Conservation (phyloP, 805 yeast genomes). For the Teunomyces gatunensis region DNA sequence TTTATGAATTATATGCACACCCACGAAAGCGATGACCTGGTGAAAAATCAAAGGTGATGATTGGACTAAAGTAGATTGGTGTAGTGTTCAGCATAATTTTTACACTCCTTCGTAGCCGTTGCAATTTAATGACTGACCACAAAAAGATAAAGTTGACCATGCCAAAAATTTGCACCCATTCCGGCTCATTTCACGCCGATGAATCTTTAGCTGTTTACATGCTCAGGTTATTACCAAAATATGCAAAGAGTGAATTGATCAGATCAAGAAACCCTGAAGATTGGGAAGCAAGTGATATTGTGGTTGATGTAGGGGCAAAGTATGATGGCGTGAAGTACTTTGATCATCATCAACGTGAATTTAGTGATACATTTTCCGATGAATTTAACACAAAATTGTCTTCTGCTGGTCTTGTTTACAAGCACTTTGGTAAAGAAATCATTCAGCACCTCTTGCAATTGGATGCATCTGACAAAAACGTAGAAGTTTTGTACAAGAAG, state of each 20-base stretch:
- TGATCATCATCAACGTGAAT: slow-evolving; percentile 97
- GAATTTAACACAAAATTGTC: slow-evolving; percentile 74
- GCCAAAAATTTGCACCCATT: slow-evolving; percentile 79
- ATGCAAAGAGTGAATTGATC: slow-evolving; percentile 59
- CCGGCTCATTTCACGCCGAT: slow-evolving; percentile 96
- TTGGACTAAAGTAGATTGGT: neutral
- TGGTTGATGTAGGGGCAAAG: slow-evolving; percentile 91
- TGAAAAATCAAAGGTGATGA: neutral
- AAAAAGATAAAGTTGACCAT: slow-evolving; percentile 21
- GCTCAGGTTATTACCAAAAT: slow-evolving; percentile 71
- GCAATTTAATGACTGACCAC: slow-evolving; percentile 16
- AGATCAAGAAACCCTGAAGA: slow-evolving; percentile 81
- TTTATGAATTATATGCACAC: neutral
- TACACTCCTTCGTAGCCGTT: slow-evolving; percentile 7
- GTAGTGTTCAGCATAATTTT: neutral
- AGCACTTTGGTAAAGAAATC: slow-evolving; percentile 75
- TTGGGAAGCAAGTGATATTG: slow-evolving; percentile 87
- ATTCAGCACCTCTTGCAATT: slow-evolving; percentile 51
- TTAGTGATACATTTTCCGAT: slow-evolving; percentile 66
- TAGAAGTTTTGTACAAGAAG: slow-evolving; percentile 67
- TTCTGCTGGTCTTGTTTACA: slow-evolving; percentile 91
- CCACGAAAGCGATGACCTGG: neutral
- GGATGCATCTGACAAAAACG: slow-evolving; percentile 34
- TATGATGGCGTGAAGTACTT: slow-evolving; percentile 83
- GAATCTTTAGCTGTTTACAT: slow-evolving; percentile 92